Conservation (phyloP, 2,329 filamentous ascomycete genomes). For the Elsinoe ampelina region DNA sequence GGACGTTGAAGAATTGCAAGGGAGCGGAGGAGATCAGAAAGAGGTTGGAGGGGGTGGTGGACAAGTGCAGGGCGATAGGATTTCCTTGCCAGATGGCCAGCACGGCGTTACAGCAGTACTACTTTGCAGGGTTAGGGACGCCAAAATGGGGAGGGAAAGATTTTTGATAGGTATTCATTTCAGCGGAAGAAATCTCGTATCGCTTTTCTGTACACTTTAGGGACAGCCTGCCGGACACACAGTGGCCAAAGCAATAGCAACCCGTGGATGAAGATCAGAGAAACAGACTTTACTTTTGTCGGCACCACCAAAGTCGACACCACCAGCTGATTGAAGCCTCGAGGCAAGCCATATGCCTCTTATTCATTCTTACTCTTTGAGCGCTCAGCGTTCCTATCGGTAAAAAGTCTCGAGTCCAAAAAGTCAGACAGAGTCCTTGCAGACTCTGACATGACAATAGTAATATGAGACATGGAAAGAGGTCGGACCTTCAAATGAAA, state of each 20-base stretch:
- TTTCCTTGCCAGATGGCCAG: constrained; percentile 30
- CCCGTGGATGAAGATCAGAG: neutral
- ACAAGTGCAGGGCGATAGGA: constrained; percentile 28
- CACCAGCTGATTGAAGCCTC: neutral
- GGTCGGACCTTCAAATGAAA: neutral
- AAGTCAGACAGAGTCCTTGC: neutral
- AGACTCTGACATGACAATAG: neutral
- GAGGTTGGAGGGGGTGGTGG: constrained; percentile 33
- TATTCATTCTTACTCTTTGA: neutral
- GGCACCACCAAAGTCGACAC: neutral
- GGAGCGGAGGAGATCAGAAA: constrained; percentile 30
- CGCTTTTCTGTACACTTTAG: neutral
- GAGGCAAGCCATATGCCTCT: neutral
- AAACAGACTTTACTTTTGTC: constrained; percentile 1
- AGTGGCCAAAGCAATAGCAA: neutral
- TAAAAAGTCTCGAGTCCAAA: neutral
- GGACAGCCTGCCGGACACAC: neutral
- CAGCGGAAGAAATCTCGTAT: neutral
- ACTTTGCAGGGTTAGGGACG: constrained; percentile 22
- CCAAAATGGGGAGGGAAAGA: constrained; percentile 13
- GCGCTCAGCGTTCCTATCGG: neutral
- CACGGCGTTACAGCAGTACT: constrained; percentile 28
- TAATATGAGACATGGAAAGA: constrained; percentile 13
- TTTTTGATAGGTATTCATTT: neutral
- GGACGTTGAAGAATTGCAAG: constrained; percentile 28